Base-by-base conservation (phyloP, 2,329 filamentous ascomycete species). In the Colletotrichum gigasporum region DNA sequence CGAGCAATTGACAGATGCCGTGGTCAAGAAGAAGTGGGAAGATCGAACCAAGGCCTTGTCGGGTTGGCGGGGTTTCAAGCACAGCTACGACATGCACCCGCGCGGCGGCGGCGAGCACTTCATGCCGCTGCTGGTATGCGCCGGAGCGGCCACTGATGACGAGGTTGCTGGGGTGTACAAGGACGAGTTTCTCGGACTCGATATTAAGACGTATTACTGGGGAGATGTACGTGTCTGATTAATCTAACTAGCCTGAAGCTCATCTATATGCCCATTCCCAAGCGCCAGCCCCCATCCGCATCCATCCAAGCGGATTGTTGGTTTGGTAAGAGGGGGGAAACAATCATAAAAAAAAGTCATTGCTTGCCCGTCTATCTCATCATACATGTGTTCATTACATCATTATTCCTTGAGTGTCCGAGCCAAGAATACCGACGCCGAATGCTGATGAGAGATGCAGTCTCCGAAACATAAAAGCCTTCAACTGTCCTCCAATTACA, bases 131-230 rank as follows among this genome's bases (percentile, higher is more conserved):
- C 71, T 87, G 45, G 86, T 88, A 30, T 85, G 83, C 68, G 83
- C 84, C 3, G 85, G 83, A 1, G 81, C 81, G 0, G 85, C 82
- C 0, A n/a, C n/a, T n/a, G 79, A 73, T 11, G 81, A 81, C 18
- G 83, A 80, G 50, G 72, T 73, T 71, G 80, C 75, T 16, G 75
- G 73, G 67, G 73, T 66, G 12, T 87, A 86, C 67, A 73, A 72
- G n/a, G 85, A 88, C 71, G 73, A 80, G 5, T 85, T 79, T 66
- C 24, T 75, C 51, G 84, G 83, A 2, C 59, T 85, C 34, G 78
- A 84, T 47, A 85, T 87, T 51, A 82, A 76, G 65, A 86, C 85
- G 22, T 88, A 84, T 69, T 87, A 86, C 65, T 88, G 85, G 85
- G 78, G 79, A 0, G 74, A 65, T 61, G 34, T 52, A 47, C 44